Evolutionary conservation across 2,329 filamentous ascomycete genomes (phyloP).

Genomic region (Arthrobotrys sinensis): DNA sequence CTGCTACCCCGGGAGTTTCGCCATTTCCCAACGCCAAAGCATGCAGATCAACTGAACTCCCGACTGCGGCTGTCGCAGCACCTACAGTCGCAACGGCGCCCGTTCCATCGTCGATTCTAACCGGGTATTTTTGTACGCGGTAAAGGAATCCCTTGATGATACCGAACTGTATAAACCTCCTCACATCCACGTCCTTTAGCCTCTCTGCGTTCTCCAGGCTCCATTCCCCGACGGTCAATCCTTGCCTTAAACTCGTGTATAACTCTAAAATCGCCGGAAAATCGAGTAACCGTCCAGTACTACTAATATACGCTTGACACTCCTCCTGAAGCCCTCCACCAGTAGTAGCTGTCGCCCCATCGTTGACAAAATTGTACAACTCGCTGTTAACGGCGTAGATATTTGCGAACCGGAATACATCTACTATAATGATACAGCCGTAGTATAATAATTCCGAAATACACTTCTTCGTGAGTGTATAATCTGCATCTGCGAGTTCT

Average conservation of each 20-base stretch:
- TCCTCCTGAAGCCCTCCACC: slow-evolving; percentile 82
- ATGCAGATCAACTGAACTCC: slow-evolving; percentile 43
- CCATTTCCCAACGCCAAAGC: slow-evolving; percentile 34
- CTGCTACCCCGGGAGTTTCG: slow-evolving; percentile 49
- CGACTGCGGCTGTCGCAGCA: slow-evolving; percentile 4
- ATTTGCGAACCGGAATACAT: slow-evolving; percentile 93
- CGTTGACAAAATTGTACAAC: slow-evolving; percentile 83
- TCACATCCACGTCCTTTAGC: slow-evolving; percentile 84
- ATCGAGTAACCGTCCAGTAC: slow-evolving; percentile 37
- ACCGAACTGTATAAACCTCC: slow-evolving; percentile 93
- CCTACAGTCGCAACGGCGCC: slow-evolving; percentile 36
- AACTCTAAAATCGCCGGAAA: slow-evolving; percentile 78
- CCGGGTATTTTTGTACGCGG: slow-evolving; percentile 90
- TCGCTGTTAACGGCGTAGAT: slow-evolving; percentile 88
- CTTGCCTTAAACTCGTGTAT: slow-evolving; percentile 87
- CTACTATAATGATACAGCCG: slow-evolving; percentile 88
- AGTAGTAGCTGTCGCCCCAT: slow-evolving; percentile 67
- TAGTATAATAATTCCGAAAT: slow-evolving; percentile 94
- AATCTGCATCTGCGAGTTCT: slow-evolving; percentile 85
- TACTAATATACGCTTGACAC: slow-evolving; percentile 85
- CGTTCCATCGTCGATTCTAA: slow-evolving; percentile 71
- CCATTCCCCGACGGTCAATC: slow-evolving; percentile 89
- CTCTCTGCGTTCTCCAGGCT: slow-evolving; percentile 81
- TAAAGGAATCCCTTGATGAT: slow-evolving; percentile 96
- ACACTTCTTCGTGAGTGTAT: slow-evolving; percentile 87